Evolutionary conservation across 345 rosid genomes (phyloP).

Genomic region (Brassica carinata): DNA sequence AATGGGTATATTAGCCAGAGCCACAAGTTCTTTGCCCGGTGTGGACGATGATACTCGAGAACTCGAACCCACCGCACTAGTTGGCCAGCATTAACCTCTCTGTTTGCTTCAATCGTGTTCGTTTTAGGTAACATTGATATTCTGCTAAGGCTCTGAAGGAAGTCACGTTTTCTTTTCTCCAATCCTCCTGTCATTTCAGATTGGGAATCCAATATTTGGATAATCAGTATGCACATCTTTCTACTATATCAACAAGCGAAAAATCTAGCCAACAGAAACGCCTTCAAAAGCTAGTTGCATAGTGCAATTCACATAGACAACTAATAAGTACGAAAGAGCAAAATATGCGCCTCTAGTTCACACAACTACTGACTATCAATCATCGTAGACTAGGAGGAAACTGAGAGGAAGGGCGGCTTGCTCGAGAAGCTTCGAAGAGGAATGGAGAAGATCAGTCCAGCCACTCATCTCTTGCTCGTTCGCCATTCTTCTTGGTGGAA

Average conservation of each 20-base stretch:
- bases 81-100: slow-evolving; percentile 56
- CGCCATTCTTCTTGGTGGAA: slow-evolving; percentile 49
- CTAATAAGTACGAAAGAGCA: slow-evolving; percentile 12
- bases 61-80: slow-evolving; percentile 56
- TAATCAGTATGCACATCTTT: slow-evolving; percentile 9
- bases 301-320: background rate
- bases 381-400: too few relatives aligned
- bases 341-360: background rate
- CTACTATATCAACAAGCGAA: slow-evolving; percentile 14
- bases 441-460: slow-evolving; percentile 94
- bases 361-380: background rate
- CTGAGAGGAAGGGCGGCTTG: slow-evolving; percentile 98
- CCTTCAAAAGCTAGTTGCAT: slow-evolving; percentile 1
- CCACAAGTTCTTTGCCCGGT: slow-evolving; percentile 61
- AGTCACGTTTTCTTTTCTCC: slow-evolving; percentile 93
- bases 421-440: slow-evolving; percentile 92
- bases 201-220: slow-evolving; percentile 17
- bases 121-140: slow-evolving; percentile 84
- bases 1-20: slow-evolving; percentile 64
- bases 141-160: slow-evolving; percentile 90
- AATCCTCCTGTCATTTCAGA: slow-evolving; percentile 69
- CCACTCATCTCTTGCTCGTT: slow-evolving; percentile 74
- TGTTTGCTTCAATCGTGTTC: slow-evolving; percentile 51
- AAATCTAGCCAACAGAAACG: background rate
- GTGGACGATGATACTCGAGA: slow-evolving; percentile 62